Conservation (phyloP, 352 stramenopile species). For the Globisporangium orthogonon region DNA sequence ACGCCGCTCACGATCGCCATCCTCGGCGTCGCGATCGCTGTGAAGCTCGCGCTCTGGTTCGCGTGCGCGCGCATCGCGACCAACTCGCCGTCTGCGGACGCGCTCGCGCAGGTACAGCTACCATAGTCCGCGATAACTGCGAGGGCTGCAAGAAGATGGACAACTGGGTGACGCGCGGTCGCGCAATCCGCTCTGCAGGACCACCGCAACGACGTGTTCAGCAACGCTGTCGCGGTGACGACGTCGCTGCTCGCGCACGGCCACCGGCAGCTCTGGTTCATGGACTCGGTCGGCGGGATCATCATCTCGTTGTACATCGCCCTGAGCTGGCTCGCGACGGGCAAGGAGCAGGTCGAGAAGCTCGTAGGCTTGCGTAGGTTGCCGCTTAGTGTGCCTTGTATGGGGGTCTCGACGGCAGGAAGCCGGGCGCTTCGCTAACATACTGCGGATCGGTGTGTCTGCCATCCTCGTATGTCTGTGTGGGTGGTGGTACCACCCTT, state of each 20-base stretch:
- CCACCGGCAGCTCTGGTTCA: slow-evolving; percentile 85
- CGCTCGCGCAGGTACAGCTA: slow-evolving; percentile 52
- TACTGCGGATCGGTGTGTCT: neutral
- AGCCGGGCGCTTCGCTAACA: neutral
- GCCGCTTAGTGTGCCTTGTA: neutral
- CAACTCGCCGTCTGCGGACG: slow-evolving; percentile 63
- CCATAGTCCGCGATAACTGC: too few species aligned
- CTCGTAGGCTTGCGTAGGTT: slow-evolving; percentile 83
- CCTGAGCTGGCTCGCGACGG: slow-evolving; percentile 92
- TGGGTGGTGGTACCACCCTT: neutral
- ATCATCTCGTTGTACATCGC: slow-evolving; percentile 96
- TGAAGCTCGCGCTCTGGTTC: slow-evolving; percentile 83
- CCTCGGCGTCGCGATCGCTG: slow-evolving; percentile 58
- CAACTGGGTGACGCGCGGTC: neutral
- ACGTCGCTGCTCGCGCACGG: slow-evolving; percentile 68
- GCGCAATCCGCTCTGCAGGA: slow-evolving; percentile 52
- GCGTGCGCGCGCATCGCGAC: slow-evolving; percentile 62
- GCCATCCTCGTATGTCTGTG: neutral
- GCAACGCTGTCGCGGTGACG: slow-evolving; percentile 88
- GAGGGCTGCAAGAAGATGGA: too few species aligned
- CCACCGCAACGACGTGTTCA: slow-evolving; percentile 96
- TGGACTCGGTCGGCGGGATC: slow-evolving; percentile 93
- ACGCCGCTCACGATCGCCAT: slow-evolving; percentile 58
- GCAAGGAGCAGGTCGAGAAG: slow-evolving; percentile 93
- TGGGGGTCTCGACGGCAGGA: too few species aligned